phyloP scores from a whole-genome alignment of 108 stramenopile genomes.

The Heterococcus sp. region DNA sequence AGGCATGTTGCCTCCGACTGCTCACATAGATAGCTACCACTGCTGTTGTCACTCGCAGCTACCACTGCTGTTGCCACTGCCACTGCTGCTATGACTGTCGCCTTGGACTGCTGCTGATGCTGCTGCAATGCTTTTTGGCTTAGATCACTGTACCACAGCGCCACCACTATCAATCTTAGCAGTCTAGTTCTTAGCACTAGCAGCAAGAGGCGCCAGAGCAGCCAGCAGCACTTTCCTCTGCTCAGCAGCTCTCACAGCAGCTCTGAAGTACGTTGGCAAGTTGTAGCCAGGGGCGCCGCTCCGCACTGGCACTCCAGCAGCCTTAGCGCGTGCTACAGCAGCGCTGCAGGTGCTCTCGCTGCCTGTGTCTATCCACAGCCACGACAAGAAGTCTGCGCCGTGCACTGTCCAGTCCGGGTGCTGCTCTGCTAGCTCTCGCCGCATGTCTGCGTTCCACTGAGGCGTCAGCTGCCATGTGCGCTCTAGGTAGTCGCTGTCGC shows the following conservation, averaged over 20 bases:
- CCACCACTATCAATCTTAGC: too few species aligned
- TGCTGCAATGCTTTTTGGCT: too few species aligned
- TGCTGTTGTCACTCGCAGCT: too few species aligned
- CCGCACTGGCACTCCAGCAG: constrained; percentile 41
- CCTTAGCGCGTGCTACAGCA: constrained; percentile 17
- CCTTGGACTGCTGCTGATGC: too few species aligned
- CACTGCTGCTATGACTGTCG: too few species aligned
- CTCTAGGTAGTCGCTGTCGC: constrained; percentile 29
- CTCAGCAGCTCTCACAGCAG: constrained; percentile 9
- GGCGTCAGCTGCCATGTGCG: constrained; percentile 30
- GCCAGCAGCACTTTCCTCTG: constrained; percentile 1
- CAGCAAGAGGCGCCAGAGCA: constrained; percentile 8
- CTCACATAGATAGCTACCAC: too few species aligned
- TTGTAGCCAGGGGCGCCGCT: constrained; percentile 43
- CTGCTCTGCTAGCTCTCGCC: constrained; percentile 10
- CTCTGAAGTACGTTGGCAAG: constrained; percentile 41
- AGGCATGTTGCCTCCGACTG: too few species aligned
- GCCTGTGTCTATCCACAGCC: constrained; percentile 43
- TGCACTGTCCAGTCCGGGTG: constrained; percentile 44
- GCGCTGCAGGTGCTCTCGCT: constrained; percentile 6
- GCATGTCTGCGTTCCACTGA: constrained; percentile 28
- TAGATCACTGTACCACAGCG: too few species aligned
- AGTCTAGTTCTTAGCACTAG: too few species aligned
- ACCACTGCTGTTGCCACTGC: too few species aligned
- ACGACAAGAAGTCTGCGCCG: constrained; percentile 30